Conservation (phyloP, 176 grass and related monocot species). For the Alloteropsis semialata region DNA sequence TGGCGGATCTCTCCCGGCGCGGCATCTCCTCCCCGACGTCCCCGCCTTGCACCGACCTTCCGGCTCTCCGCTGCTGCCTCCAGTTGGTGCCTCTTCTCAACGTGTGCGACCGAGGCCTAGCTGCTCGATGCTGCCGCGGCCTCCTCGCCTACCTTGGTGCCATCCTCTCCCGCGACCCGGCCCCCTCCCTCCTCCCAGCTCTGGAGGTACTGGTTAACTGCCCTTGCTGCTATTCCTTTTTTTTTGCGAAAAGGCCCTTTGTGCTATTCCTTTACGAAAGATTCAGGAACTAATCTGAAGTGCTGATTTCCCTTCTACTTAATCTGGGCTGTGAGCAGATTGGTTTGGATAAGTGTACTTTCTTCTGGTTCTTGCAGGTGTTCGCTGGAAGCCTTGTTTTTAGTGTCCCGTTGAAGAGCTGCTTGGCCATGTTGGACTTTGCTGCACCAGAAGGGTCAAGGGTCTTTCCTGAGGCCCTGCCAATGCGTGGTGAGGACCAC, state of each 20-base stretch:
- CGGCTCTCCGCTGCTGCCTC: conserved; percentile 1
- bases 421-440: background rate
- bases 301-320: background rate
- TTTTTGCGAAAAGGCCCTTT: too few species aligned
- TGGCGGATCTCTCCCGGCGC: background rate
- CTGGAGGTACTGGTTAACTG: conserved; percentile 27
- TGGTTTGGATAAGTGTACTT: background rate
- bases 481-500: background rate
- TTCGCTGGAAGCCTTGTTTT: conserved; percentile 15
- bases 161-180: conserved; percentile 18
- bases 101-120: background rate
- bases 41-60: background rate
- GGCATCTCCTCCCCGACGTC: background rate
- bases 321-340: background rate
- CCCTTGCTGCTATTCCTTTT: background rate
- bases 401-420: background rate
- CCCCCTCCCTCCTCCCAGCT: conserved; percentile 17
- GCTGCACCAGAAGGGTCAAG: background rate
- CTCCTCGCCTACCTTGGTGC: conserved; percentile 5
- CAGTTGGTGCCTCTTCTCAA: background rate
- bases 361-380: conserved; percentile 13
- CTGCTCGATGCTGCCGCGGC: background rate
- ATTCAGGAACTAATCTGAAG: background rate
- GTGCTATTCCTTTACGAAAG: background rate
- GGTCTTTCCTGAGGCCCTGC: background rate